Evolutionary conservation across 805 yeast genomes (phyloP).

Genomic region (Brettanomyces naardenensis): DNA sequence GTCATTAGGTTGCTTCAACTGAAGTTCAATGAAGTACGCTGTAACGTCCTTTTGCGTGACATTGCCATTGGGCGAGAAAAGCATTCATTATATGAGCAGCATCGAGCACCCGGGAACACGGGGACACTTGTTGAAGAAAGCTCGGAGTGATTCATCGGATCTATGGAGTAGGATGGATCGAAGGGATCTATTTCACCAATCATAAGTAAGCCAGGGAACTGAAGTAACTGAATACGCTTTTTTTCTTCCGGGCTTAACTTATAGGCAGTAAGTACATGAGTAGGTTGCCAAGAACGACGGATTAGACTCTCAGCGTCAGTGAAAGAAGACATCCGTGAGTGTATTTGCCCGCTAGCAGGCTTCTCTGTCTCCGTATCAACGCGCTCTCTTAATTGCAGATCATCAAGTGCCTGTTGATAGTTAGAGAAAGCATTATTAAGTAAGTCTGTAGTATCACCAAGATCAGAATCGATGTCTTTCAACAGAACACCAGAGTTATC

Average conservation of each 20-base stretch:
- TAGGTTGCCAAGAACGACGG: not conserved
- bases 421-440: slow-evolving; percentile 19
- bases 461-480: slow-evolving; percentile 10
- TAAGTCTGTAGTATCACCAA: slow-evolving; percentile 13
- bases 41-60: not conserved
- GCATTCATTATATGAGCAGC: not conserved
- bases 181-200: not conserved
- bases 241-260: slow-evolving; percentile 1
- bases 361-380: not conserved
- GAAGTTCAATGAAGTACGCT: slow-evolving; percentile 2
- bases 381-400: slow-evolving; percentile 4
- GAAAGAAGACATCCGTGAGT: not conserved
- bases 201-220: slow-evolving; percentile 1
- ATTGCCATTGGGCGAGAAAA: not conserved
- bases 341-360: not conserved
- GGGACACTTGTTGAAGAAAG: not conserved
- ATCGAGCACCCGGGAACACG: not conserved
- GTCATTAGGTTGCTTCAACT: too few relatives aligned
- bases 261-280: not conserved
- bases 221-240: slow-evolving; percentile 5
- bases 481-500: slow-evolving; percentile 13
- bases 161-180: not conserved
- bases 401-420: slow-evolving; percentile 14
- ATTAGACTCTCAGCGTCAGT: not conserved
- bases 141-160: too few relatives aligned